These are phyloP conservation scores for Phycomyces blakesleeanus DNA, from an alignment of 192 early-diverging fungal genomes.

Conservation along the genomic window DNA sequence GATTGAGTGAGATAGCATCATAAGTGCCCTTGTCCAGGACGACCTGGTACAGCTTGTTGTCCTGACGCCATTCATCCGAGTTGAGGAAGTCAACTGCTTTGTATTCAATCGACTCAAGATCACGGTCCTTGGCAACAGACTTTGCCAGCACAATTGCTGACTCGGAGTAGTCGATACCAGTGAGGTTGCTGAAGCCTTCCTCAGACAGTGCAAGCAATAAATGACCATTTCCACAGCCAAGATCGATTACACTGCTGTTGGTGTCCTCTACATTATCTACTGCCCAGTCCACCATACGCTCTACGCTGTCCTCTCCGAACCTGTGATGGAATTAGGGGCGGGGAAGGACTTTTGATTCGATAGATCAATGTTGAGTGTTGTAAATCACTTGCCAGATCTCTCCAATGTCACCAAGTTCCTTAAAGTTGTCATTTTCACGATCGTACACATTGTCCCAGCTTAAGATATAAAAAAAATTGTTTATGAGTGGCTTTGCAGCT, in stretches of 20 bases:
- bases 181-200: slow-evolving; percentile 65
- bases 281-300: slow-evolving; percentile 90
- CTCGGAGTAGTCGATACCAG: slow-evolving; percentile 84
- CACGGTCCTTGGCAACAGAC: slow-evolving; percentile 52
- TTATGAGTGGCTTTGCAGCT: neutral
- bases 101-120: slow-evolving; percentile 47
- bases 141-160: slow-evolving; percentile 71
- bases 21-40: slow-evolving; percentile 93
- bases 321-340: slow-evolving; percentile 24
- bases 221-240: slow-evolving; percentile 94
- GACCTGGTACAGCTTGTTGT: slow-evolving; percentile 39
- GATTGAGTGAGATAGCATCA: slow-evolving; percentile 82
- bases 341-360: neutral
- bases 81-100: slow-evolving; percentile 57
- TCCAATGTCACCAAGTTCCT: slow-evolving; percentile 82
- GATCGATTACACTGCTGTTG: slow-evolving; percentile 60
- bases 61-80: slow-evolving; percentile 34
- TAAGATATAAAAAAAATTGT: slow-evolving; percentile 3
- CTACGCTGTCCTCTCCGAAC: slow-evolving; percentile 82
- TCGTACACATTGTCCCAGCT: slow-evolving; percentile 86
- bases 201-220: slow-evolving; percentile 72
- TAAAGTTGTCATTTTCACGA: slow-evolving; percentile 76
- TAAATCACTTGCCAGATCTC: slow-evolving; percentile 69
- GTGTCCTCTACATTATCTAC: slow-evolving; percentile 31
- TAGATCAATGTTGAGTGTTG: neutral